Evolutionary conservation across 2,329 filamentous ascomycete genomes (phyloP).

Genomic region (Calonectria ilicicola): DNA sequence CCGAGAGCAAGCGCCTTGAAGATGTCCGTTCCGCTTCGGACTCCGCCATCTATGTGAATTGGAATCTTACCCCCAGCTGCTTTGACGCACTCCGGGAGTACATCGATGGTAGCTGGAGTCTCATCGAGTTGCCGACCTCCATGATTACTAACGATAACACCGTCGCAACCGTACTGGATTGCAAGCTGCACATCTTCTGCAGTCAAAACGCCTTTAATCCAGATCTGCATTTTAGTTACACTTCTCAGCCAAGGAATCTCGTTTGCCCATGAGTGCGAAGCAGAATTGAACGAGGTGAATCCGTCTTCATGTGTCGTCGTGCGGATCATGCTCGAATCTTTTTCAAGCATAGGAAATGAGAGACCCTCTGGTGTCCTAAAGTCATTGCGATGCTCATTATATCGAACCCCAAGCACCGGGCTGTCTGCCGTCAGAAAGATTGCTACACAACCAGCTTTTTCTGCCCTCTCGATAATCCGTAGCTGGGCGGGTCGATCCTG

Average conservation of each 20-base stretch:
- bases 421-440: conserved; percentile 19
- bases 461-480: conserved; percentile 12
- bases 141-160: conserved; percentile 59
- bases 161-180: conserved; percentile 51
- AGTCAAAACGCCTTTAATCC: conserved; percentile 58
- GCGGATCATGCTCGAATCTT: not conserved
- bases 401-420: conserved; percentile 4
- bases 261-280: conserved; percentile 57
- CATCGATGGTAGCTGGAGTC: conserved; percentile 57
- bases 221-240: conserved; percentile 62
- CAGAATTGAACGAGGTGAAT: conserved; percentile 35
- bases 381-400: conserved; percentile 12
- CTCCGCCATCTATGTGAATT: conserved; percentile 7
- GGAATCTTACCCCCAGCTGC: not conserved
- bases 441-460: not conserved
- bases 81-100: not conserved
- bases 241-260: conserved; percentile 64
- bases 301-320: not conserved
- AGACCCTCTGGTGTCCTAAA: conserved; percentile 3
- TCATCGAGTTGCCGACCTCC: conserved; percentile 60
- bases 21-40: conserved; percentile 11
- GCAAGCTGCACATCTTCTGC: conserved; percentile 55
- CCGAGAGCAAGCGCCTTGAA: conserved; percentile 18
- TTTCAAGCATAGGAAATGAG: not conserved
- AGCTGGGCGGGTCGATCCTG: conserved; percentile 2